Evolutionary conservation across 495 filamentous ascomycete species (phyloP), one percentile per base, ranked within the genome.

Genomic region (Immersiella caudata): DNA sequence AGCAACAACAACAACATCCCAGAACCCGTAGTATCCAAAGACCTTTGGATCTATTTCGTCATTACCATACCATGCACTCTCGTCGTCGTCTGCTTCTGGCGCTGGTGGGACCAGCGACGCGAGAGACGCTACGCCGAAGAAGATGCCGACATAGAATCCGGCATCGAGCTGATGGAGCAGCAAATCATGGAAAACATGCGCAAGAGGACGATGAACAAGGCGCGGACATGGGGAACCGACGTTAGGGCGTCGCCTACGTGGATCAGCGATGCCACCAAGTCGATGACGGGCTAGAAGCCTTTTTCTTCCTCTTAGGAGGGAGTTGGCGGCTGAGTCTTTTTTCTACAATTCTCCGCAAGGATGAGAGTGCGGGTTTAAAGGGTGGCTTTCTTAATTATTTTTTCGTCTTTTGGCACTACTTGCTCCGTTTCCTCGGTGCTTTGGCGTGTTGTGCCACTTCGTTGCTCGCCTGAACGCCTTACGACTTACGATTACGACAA

Each of bases 1-100:
- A 60, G 55, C 35, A 65, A n/a, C 29, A 26, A 36, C 58, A 36
- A 12, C n/a, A 55, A 46, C 20, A 61, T 35, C 18, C 9, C 24
- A 11, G 29, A 70, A 6, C 27, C 24, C 9, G 65, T 65, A 16
- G 81, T 85, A 8, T 80, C 82, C 12, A 71, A 73, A 20, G 46
- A 76, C 20, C 78, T 87, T 21, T 87, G 84, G 84, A 78, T 87
- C 61, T 87, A 87, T 70, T 87, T 85, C 61, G 83, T 71, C 46
- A 76, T 86, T 25, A 83, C 82, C 12, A 66, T 84, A n/a, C 85
- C 85, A 0, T 24, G 85, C 21, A 87, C 85, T 5, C 46, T 80
- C 0, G 21, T 74, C 11, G 80, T 85, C 65, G 80, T 86, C 20
- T 68, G 75, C 0, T 36, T 71, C 27, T 87, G 83, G 83, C 78